Base-by-base conservation (phyloP, 2,329 filamentous ascomycete species). In the Penicillium sp. region DNA sequence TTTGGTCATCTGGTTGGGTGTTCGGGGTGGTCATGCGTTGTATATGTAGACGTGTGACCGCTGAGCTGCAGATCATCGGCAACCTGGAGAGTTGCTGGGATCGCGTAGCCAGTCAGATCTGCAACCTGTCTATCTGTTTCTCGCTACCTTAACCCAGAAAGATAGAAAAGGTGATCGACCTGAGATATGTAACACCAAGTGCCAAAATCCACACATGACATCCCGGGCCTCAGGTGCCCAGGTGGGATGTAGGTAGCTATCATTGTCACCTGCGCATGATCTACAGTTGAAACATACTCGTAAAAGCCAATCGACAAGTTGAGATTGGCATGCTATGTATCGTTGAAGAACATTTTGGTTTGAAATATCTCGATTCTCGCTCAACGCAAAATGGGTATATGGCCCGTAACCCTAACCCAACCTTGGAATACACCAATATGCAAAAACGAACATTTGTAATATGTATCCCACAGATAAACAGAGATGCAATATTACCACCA, bases 381-480 rank as follows among this genome's bases (percentile, higher is more conserved):
- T 40, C 38, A 40, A 40, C 21, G 38, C 38, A 40, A 21, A 40
- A 38, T 34, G 34, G 38, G 38, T 40, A 40, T 40, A 40, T 40
- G n/a, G 38, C 10, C 38, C 16, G n/a, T 22, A 40, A 21, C 38
- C 38, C 38, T 40, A 40, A 21, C 38, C 38, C 38, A 40, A 27
- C 24, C 24, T 27, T 27, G 24, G 8, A 27, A 40, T 40, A 40
- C 24, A 45, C 24, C 24, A 45, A 31, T 11, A 45, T 2, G n/a
- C 9, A 29, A 32, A n/a, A 43, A 54, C 31, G 44, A 34, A 16
- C 24, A 16, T 31, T 27, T 34, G 13, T 39, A 55, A 58, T 22
- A 43, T 50, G 54, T 47, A 34, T 43, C 18, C 27, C 47, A 54
- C 11, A 55, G 34, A 45, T 47, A 48, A 27, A 52, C 45, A 42